A percentile compares a stretch with the other conserved stretches of the same genome.
Conservation (phyloP, 2,329 filamentous ascomycete species). For the Hypoxylon sp. region DNA sequence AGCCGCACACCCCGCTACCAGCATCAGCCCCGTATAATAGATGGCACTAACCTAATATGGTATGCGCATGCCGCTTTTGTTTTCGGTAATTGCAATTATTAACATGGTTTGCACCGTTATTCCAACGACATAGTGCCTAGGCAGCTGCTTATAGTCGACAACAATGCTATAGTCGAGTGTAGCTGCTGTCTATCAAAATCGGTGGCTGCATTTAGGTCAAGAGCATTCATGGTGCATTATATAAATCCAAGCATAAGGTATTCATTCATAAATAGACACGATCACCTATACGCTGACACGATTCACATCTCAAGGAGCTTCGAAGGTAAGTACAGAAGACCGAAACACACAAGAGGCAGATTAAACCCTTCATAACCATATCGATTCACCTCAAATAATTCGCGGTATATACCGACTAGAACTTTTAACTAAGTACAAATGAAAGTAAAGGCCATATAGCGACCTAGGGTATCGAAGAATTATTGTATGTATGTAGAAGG, state of each 20-base stretch:
- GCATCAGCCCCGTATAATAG: not conserved
- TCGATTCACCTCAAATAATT: slow-evolving; percentile 11
- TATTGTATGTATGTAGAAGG: slow-evolving; percentile 22
- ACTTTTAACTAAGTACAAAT: slow-evolving; percentile 33
- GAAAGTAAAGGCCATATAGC: slow-evolving; percentile 24
- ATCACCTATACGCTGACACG: not conserved
- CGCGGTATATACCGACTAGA: slow-evolving; percentile 30
- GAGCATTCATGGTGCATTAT: not conserved
- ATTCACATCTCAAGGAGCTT: not conserved
- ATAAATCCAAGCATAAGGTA: not conserved
- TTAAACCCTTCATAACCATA: slow-evolving; percentile 50
- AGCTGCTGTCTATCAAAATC: not conserved
- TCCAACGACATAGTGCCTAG: not conserved
- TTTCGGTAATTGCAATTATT: slow-evolving; percentile 1
- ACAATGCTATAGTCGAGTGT: not conserved
- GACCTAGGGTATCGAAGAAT: slow-evolving; percentile 45
- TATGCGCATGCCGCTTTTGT: not conserved
- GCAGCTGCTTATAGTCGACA: not conserved
- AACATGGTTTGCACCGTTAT: not conserved
- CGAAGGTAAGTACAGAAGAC: not conserved
- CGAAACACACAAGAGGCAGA: not conserved
- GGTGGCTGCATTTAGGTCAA: not conserved
- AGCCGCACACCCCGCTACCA: slow-evolving; percentile 4
- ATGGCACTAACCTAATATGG: not conserved
- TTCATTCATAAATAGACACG: not conserved